Base-by-base conservation (phyloP, 257 asterid species). In the Perilla frutescens region DNA sequence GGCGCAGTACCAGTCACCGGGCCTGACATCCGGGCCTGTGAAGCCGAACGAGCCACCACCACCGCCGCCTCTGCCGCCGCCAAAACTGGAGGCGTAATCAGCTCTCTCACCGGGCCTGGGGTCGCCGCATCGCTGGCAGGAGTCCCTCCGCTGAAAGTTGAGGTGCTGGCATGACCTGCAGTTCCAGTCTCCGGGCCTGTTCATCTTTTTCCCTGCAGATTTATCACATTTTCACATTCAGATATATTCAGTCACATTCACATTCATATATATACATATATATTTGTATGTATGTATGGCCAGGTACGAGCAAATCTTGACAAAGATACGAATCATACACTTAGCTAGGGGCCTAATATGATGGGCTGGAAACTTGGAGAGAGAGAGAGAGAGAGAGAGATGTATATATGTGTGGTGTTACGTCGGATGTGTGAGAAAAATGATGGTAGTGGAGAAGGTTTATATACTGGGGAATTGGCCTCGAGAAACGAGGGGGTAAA, bases 121-220 rank as follows among this genome's bases (percentile, higher is more conserved):
- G 83, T 91, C 97, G 56, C 97, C 97, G 64, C 99, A 94, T 2
- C 97, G 80, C 74, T 94, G 99, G 90, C 99, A 94, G 1, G 91
- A 87, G 67, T 91, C 99, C 62, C 99, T 81, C 82, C 99, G 79
- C 78, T 94, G 99, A 37, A 94, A 94, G 78, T 94, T 94, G 83
- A 88, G 82, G 87, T 94, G 91, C 77, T 94, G 97, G 93, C 99
- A 94, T 55, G 96, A 84, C 75, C 95, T 81, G 89, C 99, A 94
- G 87, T 91, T 91, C 99, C 99, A 94, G 75, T 91, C 99, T 80
- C 99, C 99, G 6, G 97, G 97, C 84, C 97, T 86, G 82, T 80
- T 94, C 98, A 94, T 94, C 49, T 5, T 12, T 1, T 1, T 55
- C 55, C 56, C 81, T 26, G 73, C 5, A 49, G 20, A 14, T 36